Evolutionary conservation across 805 yeast genomes (phyloP).

Genomic region (Saccharomyces jurei): DNA sequence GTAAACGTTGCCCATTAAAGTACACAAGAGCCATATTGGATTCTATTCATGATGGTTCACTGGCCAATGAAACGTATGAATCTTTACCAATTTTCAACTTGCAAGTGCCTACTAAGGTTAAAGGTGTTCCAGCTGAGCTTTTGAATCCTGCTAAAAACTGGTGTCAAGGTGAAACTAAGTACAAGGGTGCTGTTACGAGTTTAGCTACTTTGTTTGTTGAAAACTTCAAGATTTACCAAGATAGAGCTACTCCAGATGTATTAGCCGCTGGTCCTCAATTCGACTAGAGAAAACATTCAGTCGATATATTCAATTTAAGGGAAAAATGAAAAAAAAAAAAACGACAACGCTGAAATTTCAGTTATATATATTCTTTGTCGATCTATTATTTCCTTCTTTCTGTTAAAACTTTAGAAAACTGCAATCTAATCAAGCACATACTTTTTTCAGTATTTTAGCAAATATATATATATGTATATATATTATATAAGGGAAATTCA

Average conservation of each 20-base stretch:
- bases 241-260: slow-evolving; percentile 78
- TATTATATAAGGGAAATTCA: not conserved
- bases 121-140: slow-evolving; percentile 69
- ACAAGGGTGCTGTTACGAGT: slow-evolving; percentile 45
- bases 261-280: slow-evolving; percentile 81
- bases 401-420: not conserved
- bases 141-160: slow-evolving; percentile 83
- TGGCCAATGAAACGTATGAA: slow-evolving; percentile 74
- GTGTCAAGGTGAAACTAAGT: slow-evolving; percentile 51
- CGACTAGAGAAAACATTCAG: not conserved
- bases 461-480: not conserved
- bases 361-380: not conserved
- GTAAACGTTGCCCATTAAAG: slow-evolving; percentile 94
- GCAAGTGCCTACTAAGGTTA: slow-evolving; percentile 73
- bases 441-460: not conserved
- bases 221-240: slow-evolving; percentile 78
- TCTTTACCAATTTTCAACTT: slow-evolving; percentile 79
- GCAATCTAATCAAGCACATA: not conserved
- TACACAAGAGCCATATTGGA: slow-evolving; percentile 95
- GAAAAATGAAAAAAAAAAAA: not conserved
- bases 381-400: not conserved
- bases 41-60: slow-evolving; percentile 86
- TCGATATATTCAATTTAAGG: not conserved
- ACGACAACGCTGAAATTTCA: not conserved
- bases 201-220: slow-evolving; percentile 75